These are phyloP conservation scores for Fomes fomentarius DNA, from an alignment of 1,284 basidiomycete species.

Conservation along the genomic window DNA sequence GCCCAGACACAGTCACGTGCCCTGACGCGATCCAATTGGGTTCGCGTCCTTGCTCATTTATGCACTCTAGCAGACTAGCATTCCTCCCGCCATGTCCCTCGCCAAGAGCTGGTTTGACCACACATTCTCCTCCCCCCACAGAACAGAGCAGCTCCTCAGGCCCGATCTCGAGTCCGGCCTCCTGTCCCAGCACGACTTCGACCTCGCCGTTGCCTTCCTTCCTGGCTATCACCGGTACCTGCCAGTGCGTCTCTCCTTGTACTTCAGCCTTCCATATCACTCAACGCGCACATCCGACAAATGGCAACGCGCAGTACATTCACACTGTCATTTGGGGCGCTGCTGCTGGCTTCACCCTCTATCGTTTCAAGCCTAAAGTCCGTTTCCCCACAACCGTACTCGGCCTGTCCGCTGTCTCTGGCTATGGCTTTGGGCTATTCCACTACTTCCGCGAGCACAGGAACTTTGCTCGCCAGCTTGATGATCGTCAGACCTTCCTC, in stretches of 20 bases:
- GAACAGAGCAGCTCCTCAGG: constrained; percentile 48
- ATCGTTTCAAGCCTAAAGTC: constrained; percentile 15
- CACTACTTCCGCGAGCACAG: constrained; percentile 19
- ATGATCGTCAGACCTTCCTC: constrained; percentile 21
- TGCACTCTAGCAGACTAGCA: constrained; percentile 23
- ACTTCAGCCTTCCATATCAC: neutral
- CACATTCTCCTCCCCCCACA: constrained; percentile 40
- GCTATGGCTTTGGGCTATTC: constrained; percentile 20
- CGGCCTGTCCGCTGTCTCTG: constrained; percentile 15
- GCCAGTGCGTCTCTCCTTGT: constrained; percentile 38
- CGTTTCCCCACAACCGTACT: constrained; percentile 19
- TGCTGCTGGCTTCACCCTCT: constrained; percentile 11
- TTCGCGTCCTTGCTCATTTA: neutral
- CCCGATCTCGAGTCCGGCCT: constrained; percentile 61
- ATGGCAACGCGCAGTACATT: constrained; percentile 23
- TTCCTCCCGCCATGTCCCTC: constrained; percentile 11
- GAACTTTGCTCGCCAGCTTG: constrained; percentile 14
- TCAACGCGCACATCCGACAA: neutral
- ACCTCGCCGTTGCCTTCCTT: constrained; percentile 52
- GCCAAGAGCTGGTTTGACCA: constrained; percentile 41
- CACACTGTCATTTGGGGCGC: constrained; percentile 24
- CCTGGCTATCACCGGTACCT: constrained; percentile 47
- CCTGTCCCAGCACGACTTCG: constrained; percentile 58
- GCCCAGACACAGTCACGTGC: constrained; percentile 24
- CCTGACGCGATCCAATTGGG: constrained; percentile 14